A percentile compares a stretch with the other conserved stretches of the same genome.
These are phyloP conservation scores for Termitomyces sp. DNA, from an alignment of 768 basidiomycete genomes.

Conservation along the genomic window DNA sequence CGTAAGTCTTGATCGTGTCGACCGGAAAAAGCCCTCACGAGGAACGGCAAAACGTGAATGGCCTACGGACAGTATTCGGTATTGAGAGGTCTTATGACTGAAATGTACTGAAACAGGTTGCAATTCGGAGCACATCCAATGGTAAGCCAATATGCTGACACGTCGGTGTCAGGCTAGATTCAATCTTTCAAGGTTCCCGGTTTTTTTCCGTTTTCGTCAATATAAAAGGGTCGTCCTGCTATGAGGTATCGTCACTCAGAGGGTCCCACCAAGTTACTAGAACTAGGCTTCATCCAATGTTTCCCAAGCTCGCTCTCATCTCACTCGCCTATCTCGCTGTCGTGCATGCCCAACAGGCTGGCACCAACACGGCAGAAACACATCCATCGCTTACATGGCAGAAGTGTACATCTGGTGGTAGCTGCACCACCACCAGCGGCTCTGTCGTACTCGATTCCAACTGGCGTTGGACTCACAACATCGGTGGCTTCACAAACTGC, in stretches of 20 bases:
- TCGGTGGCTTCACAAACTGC: conserved; percentile 33
- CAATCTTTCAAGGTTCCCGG: not conserved
- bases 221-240: not conserved
- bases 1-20: not conserved
- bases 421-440: conserved; percentile 31
- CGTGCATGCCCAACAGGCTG: conserved; percentile 41
- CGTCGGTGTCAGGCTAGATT: not conserved
- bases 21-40: not conserved
- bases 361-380: conserved; percentile 36
- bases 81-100: conserved; percentile 3
- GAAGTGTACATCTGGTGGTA: conserved; percentile 44
- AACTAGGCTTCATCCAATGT: conserved; percentile 20
- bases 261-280: not conserved
- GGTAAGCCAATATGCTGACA: not conserved
- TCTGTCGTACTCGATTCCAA: conserved; percentile 47
- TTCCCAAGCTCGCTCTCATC: conserved; percentile 33
- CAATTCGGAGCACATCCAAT: not conserved
- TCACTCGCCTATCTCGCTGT: conserved; percentile 34
- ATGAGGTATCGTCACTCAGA: not conserved
- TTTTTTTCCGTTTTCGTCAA: conserved; percentile 1
- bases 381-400: conserved; percentile 39
- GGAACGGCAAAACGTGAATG: not conserved
- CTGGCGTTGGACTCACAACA: conserved; percentile 50
- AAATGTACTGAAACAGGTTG: not conserved
- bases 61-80: conserved; percentile 1